Evolutionary conservation across 2,329 filamentous ascomycete species (phyloP).

Genomic region (Helotiales sp.): DNA sequence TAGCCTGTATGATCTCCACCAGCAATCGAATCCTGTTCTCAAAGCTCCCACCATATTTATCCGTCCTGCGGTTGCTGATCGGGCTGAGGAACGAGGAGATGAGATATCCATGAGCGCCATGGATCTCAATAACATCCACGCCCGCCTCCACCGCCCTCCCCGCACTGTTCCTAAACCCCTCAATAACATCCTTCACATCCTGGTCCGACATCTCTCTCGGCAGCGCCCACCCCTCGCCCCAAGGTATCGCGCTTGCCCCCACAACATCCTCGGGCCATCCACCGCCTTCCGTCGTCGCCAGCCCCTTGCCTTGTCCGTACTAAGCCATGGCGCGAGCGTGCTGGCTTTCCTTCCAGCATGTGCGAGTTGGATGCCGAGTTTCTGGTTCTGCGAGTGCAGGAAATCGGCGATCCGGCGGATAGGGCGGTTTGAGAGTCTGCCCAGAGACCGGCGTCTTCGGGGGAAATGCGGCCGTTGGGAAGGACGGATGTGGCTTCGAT

Average conservation of each 20-base stretch:
- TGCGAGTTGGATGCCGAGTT: slow-evolving; percentile 72
- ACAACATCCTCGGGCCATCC: slow-evolving; percentile 49
- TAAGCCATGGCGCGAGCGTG: slow-evolving; percentile 46
- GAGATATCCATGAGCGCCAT: slow-evolving; percentile 70
- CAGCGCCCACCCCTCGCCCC: slow-evolving; percentile 57
- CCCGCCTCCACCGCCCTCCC: slow-evolving; percentile 51
- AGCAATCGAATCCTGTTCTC: slow-evolving; percentile 69
- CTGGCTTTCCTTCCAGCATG: slow-evolving; percentile 61
- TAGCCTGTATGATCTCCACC: slow-evolving; percentile 56
- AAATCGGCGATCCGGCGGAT: slow-evolving; percentile 47
- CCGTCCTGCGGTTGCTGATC: slow-evolving; percentile 63
- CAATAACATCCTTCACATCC: slow-evolving; percentile 46
- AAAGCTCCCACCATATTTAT: slow-evolving; percentile 68
- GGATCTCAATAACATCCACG: slow-evolving; percentile 68
- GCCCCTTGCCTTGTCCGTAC: slow-evolving; percentile 27
- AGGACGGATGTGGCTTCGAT: slow-evolving; percentile 45
- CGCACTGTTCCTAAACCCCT: slow-evolving; percentile 46
- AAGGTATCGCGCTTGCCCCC: slow-evolving; percentile 63
- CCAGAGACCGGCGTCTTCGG: slow-evolving; percentile 44
- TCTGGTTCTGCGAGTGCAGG: slow-evolving; percentile 58
- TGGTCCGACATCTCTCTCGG: slow-evolving; percentile 62
- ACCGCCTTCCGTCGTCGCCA: slow-evolving; percentile 42
- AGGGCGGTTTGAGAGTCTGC: slow-evolving; percentile 46
- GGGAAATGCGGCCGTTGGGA: slow-evolving; percentile 43
- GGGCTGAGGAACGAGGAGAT: slow-evolving; percentile 68